Base-by-base conservation (phyloP, 2,329 filamentous ascomycete species). In the Thelonectria blattea region DNA sequence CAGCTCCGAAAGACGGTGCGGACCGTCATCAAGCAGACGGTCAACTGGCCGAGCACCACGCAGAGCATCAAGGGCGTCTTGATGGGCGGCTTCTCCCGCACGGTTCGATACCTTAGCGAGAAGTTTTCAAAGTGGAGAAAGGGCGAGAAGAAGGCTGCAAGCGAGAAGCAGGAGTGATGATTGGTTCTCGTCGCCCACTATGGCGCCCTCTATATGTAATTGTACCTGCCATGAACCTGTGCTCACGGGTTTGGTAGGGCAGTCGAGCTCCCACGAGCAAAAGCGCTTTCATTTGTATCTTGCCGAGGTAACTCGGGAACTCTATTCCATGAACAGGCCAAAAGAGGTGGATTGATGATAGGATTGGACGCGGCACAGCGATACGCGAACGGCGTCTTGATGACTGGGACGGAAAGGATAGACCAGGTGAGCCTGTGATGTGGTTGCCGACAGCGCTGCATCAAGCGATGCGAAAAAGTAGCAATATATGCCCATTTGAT, bases 1-100 rank as follows among this genome's bases (percentile, higher is more conserved):
- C 86, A 90, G 67, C 80, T 98, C n/a, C 83, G 83, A 43, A 80
- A 85, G 24, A 88, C 90, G 66, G 87, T 98, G 17, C 85, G 88
- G 34, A 82, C 83, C 39, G 90, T 93, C 42, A 93, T 99, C 71
- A 90, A 88, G 72, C 90, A 91, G 73, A 98, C 96, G 0, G 92
- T 98, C 69, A 86, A 87, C 57, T 98, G 95, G 95, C 93, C 95
- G 1, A 95, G 92, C 70, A 92, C 91, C 2, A 88, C 88, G 5
- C 94, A 99, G 77, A 95, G 88, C 55, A 73, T 94, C 63, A 99
- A 99, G 78, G 89, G 93, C 2, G 75, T 91, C 1, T 75, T 97
- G 46, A 98, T 93, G 2, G 88, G 91, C 0, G 96, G 95, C 0
- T 74, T 91, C 15, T 73, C 80, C 7, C 86, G 88, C 69, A 89